A percentile compares a stretch with the other conserved stretches of the same genome.
Evolutionary conservation across 352 stramenopile species (phyloP).

Genomic region (Phytopythium helicoides): DNA sequence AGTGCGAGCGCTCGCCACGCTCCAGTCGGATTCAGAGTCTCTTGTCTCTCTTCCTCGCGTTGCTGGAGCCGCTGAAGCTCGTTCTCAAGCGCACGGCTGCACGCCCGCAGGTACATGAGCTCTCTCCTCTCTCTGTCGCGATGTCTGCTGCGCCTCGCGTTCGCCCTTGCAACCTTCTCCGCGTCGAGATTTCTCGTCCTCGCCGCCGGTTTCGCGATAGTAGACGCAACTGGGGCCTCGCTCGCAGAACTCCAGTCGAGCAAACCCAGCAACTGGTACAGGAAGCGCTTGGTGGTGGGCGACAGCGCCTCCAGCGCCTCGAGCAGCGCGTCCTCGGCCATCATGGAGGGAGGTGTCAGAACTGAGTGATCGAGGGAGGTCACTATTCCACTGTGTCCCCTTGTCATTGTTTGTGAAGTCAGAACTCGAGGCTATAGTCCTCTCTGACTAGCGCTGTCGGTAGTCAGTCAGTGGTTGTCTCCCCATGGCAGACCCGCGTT

Average conservation of each 20-base stretch:
- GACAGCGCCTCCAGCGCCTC: not conserved
- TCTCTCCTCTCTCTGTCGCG: not conserved
- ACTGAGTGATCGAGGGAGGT: too few relatives aligned
- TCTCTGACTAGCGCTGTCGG: too few relatives aligned
- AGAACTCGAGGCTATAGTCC: too few relatives aligned
- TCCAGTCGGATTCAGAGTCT: not conserved
- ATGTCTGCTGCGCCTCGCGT: not conserved
- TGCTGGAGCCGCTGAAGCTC: not conserved
- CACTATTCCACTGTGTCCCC: too few relatives aligned
- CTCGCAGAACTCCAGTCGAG: not conserved
- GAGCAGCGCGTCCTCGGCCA: not conserved
- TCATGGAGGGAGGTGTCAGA: too few relatives aligned
- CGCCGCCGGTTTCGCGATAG: too few relatives aligned
- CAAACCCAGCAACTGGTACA: not conserved
- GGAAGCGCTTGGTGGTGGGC: not conserved
- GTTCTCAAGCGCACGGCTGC: not conserved
- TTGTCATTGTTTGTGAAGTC: too few relatives aligned
- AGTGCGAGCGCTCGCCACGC: not conserved
- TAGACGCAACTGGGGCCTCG: too few relatives aligned
- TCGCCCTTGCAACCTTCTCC: not conserved
- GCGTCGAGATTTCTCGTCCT: too few relatives aligned
- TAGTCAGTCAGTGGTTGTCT: too few relatives aligned
- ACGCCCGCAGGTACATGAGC: conserved; percentile 1
- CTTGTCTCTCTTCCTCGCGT: not conserved
- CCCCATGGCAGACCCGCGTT: too few relatives aligned